phyloP scores from a whole-genome alignment of 257 asterid genomes.

The Jacaranda copaia region DNA sequence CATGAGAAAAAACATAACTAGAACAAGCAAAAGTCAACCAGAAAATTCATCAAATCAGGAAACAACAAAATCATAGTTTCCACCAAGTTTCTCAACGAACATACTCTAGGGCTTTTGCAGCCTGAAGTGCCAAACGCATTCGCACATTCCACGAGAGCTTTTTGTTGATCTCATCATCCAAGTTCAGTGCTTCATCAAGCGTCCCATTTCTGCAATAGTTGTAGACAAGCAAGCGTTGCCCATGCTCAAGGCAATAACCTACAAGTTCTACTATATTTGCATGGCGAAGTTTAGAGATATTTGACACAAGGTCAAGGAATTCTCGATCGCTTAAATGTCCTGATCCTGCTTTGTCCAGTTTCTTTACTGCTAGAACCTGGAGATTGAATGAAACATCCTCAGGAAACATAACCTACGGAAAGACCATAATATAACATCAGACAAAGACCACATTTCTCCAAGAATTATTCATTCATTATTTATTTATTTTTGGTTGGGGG shows the following conservation, averaged over 20 bases:
- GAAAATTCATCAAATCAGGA: no score
- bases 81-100: conserved; percentile 36
- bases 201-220: conserved; percentile 75
- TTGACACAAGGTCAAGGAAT: conserved; percentile 74
- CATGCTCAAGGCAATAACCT: conserved; percentile 89
- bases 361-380: conserved; percentile 87
- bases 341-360: conserved; percentile 62
- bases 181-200: conserved; percentile 80
- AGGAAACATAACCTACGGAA: conserved; percentile 1
- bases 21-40: neutral
- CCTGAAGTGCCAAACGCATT: conserved; percentile 82
- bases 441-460: neutral
- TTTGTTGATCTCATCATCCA: conserved; percentile 66
- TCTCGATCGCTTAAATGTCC: conserved; percentile 62
- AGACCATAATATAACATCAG: conserved; percentile 10
- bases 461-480: neutral
- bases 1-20: neutral
- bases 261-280: conserved; percentile 69
- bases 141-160: conserved; percentile 90
- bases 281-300: conserved; percentile 66
- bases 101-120: conserved; percentile 91
- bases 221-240: conserved; percentile 79
- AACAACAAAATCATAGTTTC: no score
- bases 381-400: conserved; percentile 16
- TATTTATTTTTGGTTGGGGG: no score